Conservation (phyloP, 371 early-diverging fungal species). For the Circinella umbellata region DNA sequence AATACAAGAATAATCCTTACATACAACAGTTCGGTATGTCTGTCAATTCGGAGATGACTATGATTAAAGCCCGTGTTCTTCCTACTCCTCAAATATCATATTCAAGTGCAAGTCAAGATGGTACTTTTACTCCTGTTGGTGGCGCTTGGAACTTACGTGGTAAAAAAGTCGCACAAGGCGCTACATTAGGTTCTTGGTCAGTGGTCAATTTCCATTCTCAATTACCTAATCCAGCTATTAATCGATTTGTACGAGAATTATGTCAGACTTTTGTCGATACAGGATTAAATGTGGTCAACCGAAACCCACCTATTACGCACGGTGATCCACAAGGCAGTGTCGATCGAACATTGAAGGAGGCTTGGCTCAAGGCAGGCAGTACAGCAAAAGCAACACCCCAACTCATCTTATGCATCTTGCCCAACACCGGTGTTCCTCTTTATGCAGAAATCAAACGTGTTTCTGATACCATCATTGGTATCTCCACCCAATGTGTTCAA, state of each 20-base stretch:
- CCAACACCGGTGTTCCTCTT: slow-evolving; percentile 82
- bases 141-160: slow-evolving; percentile 95
- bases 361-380: slow-evolving; percentile 72
- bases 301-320: slow-evolving; percentile 74
- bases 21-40: slow-evolving; percentile 73
- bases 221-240: slow-evolving; percentile 34
- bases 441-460: slow-evolving; percentile 96
- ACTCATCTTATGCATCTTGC: slow-evolving; percentile 82
- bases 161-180: slow-evolving; percentile 81
- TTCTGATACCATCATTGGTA: slow-evolving; percentile 89
- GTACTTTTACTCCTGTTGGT: slow-evolving; percentile 70
- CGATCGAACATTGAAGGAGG: slow-evolving; percentile 70
- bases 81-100: slow-evolving; percentile 82
- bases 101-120: slow-evolving; percentile 58
- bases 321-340: slow-evolving; percentile 72
- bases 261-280: slow-evolving; percentile 62
- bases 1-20: slow-evolving; percentile 63
- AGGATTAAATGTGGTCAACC: slow-evolving; percentile 67
- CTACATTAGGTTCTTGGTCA: slow-evolving; percentile 82
- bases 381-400: slow-evolving; percentile 76
- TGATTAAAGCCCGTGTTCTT: slow-evolving; percentile 74
- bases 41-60: slow-evolving; percentile 65
- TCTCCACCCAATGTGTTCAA: slow-evolving; percentile 91
- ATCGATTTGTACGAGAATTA: slow-evolving; percentile 64
- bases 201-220: slow-evolving; percentile 69